Evolutionary conservation across 495 filamentous ascomycete genomes (phyloP).

Genomic region (Usnea hakonensis): DNA sequence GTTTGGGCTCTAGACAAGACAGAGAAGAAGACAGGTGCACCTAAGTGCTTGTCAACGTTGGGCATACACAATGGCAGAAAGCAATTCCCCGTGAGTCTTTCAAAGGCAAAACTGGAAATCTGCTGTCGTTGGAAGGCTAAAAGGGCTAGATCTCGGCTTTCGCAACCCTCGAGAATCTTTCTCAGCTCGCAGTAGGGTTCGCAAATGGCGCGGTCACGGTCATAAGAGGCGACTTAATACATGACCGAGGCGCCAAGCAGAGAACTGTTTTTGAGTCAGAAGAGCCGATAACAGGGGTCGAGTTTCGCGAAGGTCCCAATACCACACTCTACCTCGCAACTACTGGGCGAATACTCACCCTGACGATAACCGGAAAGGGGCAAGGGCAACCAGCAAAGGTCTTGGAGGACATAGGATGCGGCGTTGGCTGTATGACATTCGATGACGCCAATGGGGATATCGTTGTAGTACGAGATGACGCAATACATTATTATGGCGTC

Average conservation of each 20-base stretch:
- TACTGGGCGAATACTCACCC: conserved; percentile 76
- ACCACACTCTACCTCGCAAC: conserved; percentile 88
- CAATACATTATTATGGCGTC: conserved; percentile 82
- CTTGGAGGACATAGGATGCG: conserved; percentile 83
- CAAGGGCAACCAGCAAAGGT: conserved; percentile 83
- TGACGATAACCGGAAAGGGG: conserved; percentile 76
- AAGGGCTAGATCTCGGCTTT: conserved; percentile 79
- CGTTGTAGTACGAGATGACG: conserved; percentile 86
- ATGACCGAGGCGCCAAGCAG: conserved; percentile 93
- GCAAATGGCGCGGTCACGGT: conserved; percentile 92
- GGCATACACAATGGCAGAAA: conserved; percentile 85
- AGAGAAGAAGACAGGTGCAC: conserved; percentile 86
- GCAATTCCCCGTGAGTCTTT: conserved; percentile 68
- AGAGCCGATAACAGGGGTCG: conserved; percentile 88
- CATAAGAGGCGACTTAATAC: conserved; percentile 87
- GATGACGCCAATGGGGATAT: conserved; percentile 74
- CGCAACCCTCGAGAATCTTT: conserved; percentile 72
- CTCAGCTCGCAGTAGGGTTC: conserved; percentile 90
- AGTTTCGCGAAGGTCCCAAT: conserved; percentile 56
- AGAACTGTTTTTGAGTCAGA: conserved; percentile 94
- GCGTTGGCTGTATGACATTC: conserved; percentile 84
- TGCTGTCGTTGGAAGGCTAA: conserved; percentile 1
- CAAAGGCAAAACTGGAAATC: not conserved
- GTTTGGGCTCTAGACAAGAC: conserved; percentile 94
- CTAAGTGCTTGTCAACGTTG: conserved; percentile 76